Conservation (phyloP, 2,329 filamentous ascomycete genomes). For the Penicillium sp. region DNA sequence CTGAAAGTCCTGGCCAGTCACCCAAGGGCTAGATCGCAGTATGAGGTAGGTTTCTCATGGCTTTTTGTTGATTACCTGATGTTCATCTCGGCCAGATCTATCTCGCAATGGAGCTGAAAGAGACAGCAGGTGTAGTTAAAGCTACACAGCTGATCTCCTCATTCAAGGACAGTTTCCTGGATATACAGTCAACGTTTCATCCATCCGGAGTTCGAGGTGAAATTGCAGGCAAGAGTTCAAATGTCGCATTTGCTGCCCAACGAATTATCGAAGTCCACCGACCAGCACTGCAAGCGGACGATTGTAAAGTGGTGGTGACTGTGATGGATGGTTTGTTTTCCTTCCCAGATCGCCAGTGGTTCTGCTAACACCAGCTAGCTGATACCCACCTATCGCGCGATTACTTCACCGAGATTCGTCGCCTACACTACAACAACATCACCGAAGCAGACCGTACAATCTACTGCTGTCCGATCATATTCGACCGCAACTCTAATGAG, state of each 20-base stretch:
- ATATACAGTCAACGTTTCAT: conserved; percentile 68
- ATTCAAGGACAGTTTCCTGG: conserved; percentile 66
- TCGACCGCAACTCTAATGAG: conserved; percentile 70
- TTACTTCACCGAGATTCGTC: conserved; percentile 67
- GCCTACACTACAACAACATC: conserved; percentile 59
- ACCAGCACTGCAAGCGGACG: conserved; percentile 18
- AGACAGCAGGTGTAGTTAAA: conserved; percentile 62
- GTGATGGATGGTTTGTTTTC: conserved; percentile 67
- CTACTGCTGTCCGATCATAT: conserved; percentile 71
- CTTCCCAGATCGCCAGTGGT: neutral
- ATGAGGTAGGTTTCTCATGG: conserved; percentile 61
- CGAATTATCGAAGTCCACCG: conserved; percentile 27
- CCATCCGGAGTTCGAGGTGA: conserved; percentile 67
- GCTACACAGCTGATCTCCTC: conserved; percentile 62
- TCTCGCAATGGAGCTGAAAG: conserved; percentile 71
- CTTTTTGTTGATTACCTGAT: neutral
- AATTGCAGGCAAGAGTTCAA: conserved; percentile 73
- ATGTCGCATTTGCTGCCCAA: conserved; percentile 67
- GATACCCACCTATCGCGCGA: conserved; percentile 66
- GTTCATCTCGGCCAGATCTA: conserved; percentile 57
- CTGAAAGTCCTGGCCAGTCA: conserved; percentile 69
- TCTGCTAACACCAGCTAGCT: conserved; percentile 18
- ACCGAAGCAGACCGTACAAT: conserved; percentile 53
- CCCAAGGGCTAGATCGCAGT: conserved; percentile 61
- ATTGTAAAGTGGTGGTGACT: conserved; percentile 67